Conservation (phyloP, 2,329 filamentous ascomycete genomes). For the Exophiala calicioides region DNA sequence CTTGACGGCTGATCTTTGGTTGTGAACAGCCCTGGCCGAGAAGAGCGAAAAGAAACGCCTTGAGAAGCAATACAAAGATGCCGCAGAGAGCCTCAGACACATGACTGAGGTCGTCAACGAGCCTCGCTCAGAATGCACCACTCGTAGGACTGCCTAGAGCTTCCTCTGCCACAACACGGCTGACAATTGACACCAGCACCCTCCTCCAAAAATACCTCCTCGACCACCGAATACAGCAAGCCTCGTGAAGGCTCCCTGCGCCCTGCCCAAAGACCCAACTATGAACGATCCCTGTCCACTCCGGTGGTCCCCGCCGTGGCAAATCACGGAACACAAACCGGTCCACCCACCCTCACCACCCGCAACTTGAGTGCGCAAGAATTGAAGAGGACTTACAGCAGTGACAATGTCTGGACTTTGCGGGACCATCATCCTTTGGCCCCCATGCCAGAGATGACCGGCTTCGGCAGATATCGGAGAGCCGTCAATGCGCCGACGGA, state of each 20-base stretch:
- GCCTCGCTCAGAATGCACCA: slow-evolving; percentile 9
- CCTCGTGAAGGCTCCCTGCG: slow-evolving; percentile 2
- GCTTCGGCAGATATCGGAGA: slow-evolving; percentile 29
- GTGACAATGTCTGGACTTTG: slow-evolving; percentile 23
- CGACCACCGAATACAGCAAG: slow-evolving; percentile 8
- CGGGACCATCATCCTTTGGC: slow-evolving; percentile 20
- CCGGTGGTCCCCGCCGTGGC: slow-evolving; percentile 7
- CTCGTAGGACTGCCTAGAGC: slow-evolving; percentile 9
- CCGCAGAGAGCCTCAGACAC: slow-evolving; percentile 16
- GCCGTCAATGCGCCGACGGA: slow-evolving; percentile 25
- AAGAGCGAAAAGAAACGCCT: slow-evolving; percentile 19
- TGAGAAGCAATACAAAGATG: slow-evolving; percentile 21
- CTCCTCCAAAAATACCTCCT: background rate
- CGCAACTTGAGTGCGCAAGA: slow-evolving; percentile 18
- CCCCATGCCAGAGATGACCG: slow-evolving; percentile 26
- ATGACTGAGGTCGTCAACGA: slow-evolving; percentile 19
- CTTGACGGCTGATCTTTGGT: background rate
- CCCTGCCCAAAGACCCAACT: slow-evolving; percentile 1
- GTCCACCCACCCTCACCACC: slow-evolving; percentile 21
- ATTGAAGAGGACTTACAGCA: slow-evolving; percentile 26
- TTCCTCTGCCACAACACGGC: background rate
- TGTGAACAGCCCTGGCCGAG: slow-evolving; percentile 14
- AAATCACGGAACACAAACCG: background rate
- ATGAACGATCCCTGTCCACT: slow-evolving; percentile 18
- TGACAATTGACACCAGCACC: slow-evolving; percentile 9